Conservation (phyloP, 1,284 basidiomycete species). For the Ceratobasidium sp. region DNA sequence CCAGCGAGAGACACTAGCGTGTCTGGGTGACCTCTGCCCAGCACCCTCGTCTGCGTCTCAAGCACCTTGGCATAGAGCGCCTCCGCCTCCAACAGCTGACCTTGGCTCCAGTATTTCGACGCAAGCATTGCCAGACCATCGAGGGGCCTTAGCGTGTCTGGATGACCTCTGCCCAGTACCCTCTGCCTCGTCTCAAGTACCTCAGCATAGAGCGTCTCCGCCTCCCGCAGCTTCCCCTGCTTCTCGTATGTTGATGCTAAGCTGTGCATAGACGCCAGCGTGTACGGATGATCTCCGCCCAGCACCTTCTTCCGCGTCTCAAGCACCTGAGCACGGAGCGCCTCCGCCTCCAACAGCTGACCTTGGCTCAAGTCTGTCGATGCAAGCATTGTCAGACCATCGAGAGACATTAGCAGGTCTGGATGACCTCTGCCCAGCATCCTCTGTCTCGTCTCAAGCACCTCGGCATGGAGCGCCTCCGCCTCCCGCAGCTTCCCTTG, state of each 20-base stretch:
- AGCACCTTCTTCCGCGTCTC: not conserved
- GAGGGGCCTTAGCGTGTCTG: slow-evolving; percentile 1
- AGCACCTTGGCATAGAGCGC: not conserved
- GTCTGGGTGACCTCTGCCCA: slow-evolving; percentile 5
- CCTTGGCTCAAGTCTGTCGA: not conserved
- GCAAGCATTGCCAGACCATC: not conserved
- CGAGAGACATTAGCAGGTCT: not conserved
- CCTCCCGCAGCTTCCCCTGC: not conserved
- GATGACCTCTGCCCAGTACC: slow-evolving; percentile 10
- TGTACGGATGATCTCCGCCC: slow-evolving; percentile 20
- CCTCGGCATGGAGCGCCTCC: slow-evolving; percentile 1
- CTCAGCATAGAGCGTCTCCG: slow-evolving; percentile 1
- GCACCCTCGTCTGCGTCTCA: not conserved
- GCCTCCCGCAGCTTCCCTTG: not conserved
- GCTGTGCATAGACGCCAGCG: not conserved
- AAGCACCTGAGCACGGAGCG: not conserved
- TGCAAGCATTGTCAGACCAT: not conserved
- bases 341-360: not conserved
- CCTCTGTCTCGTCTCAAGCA: not conserved
- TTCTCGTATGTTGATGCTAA: slow-evolving; percentile 6
- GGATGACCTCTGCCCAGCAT: slow-evolving; percentile 16
- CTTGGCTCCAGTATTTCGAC: not conserved
- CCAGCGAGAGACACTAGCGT: not conserved
- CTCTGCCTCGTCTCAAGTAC: not conserved
- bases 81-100: not conserved